These are phyloP conservation scores for Aphanomyces invadans DNA, from an alignment of 352 stramenopile genomes.

Conservation along the genomic window DNA sequence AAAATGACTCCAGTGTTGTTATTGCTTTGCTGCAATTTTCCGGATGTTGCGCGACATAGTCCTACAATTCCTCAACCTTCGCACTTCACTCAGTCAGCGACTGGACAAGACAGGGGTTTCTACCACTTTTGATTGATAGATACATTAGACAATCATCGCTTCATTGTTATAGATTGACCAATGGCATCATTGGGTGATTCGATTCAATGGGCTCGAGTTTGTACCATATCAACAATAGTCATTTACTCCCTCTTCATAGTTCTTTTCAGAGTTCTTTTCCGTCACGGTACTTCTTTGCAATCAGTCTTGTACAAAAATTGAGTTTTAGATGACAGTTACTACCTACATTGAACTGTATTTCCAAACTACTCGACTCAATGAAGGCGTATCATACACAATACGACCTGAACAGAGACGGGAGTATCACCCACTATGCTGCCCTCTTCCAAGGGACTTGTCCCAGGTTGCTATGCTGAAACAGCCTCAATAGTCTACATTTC, in stretches of 20 bases:
- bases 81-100: too few species aligned
- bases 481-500: conserved; percentile 45
- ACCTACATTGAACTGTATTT: conserved; percentile 77
- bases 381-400: conserved; percentile 44
- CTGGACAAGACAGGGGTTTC: too few species aligned
- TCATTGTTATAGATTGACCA: too few species aligned
- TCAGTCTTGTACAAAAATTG: conserved; percentile 84
- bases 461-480: conserved; percentile 9
- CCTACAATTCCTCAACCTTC: too few species aligned
- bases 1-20: too few species aligned
- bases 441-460: conserved; percentile 11
- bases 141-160: too few species aligned
- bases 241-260: conserved; percentile 90
- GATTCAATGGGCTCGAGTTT: too few species aligned
- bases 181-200: too few species aligned
- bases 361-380: conserved; percentile 80
- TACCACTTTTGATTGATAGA: too few species aligned
- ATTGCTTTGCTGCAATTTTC: too few species aligned
- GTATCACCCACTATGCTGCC: conserved; percentile 48
- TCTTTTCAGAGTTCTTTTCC: conserved; percentile 82
- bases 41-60: too few species aligned
- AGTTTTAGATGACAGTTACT: conserved; percentile 87
- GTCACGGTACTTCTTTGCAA: conserved; percentile 75
- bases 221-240: too few species aligned
- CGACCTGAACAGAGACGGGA: conserved; percentile 51